Percentiles rank a stretch among this genome's conserved stretches.
These are phyloP conservation scores for Suillus weaverae DNA, from an alignment of 768 basidiomycete genomes.

Conservation along the genomic window DNA sequence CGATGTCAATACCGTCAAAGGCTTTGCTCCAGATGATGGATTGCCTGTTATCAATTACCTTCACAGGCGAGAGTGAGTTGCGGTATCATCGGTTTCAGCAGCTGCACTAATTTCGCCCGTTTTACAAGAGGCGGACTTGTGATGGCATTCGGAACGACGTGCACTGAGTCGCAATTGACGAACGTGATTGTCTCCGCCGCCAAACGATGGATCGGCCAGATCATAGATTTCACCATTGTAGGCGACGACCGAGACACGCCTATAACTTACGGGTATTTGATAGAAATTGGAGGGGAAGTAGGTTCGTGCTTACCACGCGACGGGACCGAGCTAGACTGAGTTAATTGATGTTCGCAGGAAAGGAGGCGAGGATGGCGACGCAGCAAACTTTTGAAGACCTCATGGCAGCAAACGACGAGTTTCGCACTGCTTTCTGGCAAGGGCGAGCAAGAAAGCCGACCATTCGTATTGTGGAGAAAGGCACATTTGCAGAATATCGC, in stretches of 20 bases:
- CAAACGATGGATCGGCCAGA: conserved; percentile 15
- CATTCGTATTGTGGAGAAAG: conserved; percentile 10
- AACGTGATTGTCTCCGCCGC: conserved; percentile 15
- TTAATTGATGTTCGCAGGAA: not conserved
- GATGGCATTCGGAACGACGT: not conserved
- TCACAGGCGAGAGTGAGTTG: conserved; percentile 12
- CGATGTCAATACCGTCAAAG: conserved; percentile 11
- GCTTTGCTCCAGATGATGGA: conserved; percentile 13
- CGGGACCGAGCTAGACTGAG: not conserved
- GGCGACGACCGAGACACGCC: conserved; percentile 18
- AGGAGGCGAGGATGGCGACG: not conserved
- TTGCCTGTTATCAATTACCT: conserved; percentile 7
- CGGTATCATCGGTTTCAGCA: not conserved
- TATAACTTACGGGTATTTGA: conserved; percentile 13
- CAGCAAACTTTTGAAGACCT: conserved; percentile 5
- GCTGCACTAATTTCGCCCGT: not conserved
- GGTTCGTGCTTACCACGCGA: conserved; percentile 4
- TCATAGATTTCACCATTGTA: conserved; percentile 24
- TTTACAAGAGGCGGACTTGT: not conserved
- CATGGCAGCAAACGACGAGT: not conserved
- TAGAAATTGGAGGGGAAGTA: conserved; percentile 7
- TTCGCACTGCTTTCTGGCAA: not conserved
- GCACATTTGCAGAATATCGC: conserved; percentile 8
- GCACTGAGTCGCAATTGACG: conserved; percentile 21
- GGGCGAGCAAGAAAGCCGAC: conserved; percentile 4